A percentile compares a stretch with the other conserved stretches of the same genome.
Conservation (phyloP, 2,329 filamentous ascomycete species). For the Pseudogymnoascus sp. region DNA sequence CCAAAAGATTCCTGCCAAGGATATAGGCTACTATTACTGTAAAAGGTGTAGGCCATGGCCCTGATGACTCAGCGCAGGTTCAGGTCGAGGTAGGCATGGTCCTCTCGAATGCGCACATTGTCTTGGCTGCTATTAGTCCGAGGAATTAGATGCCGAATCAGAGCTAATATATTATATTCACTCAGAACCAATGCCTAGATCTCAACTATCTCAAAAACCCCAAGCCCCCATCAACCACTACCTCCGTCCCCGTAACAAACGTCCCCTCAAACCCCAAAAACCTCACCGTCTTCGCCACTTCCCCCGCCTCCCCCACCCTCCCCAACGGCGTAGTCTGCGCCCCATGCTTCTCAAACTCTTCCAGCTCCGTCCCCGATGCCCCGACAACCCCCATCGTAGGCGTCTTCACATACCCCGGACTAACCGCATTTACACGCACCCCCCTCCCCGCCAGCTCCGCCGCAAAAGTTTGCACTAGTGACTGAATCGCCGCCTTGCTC, state of each 20-base stretch:
- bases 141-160: background rate
- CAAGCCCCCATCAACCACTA: background rate
- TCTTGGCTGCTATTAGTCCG: background rate
- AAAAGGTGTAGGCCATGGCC: no score
- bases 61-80: no score
- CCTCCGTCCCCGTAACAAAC: background rate
- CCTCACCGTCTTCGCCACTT: background rate
- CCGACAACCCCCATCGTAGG: background rate
- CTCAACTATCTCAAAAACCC: background rate
- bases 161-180: background rate
- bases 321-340: background rate
- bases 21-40: no score
- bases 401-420: background rate
- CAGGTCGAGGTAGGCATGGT: no score
- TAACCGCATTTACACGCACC: background rate
- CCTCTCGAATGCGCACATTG: no score
- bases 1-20: no score
- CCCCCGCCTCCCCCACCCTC: background rate
- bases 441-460: background rate
- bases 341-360: background rate
- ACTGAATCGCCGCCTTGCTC: background rate
- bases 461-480: background rate
- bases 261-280: conserved; percentile 2
- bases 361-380: background rate
- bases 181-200: background rate